Evolutionary conservation across 2,329 filamentous ascomycete species (phyloP), one percentile per base, ranked within the genome.

Genomic region (Fusarium devonianum): DNA sequence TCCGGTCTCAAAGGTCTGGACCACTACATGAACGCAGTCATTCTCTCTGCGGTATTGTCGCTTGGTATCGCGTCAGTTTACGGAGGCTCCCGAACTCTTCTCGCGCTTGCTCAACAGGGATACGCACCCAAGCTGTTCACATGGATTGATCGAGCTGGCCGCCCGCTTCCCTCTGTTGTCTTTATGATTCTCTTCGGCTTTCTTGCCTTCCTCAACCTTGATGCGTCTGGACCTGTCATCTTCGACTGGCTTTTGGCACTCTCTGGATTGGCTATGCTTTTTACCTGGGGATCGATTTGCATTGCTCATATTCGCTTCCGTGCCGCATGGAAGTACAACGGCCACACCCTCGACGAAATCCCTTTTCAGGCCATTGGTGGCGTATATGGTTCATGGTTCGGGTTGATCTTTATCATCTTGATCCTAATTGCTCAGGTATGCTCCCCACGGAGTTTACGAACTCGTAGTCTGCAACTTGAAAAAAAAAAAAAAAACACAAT

Each of bases 251-350:
- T 88, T 12, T 75, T 84, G 19, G 81, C 84, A 6, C 72, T 88
- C 7, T 86, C 84, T 2, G 85, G 82, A 52, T 75, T 88, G 7
- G 79, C 80, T 9, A 78, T 82, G 32, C 77, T 88, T 41, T 87
- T 87, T 66, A 82, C 83, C 16, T 88, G 85, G 84, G 83, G 77
- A 18, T 83, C 80, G 33, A 85, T 88, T 57, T 86, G 83, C 65
- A 67, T 85, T 13, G 47, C 56, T 0, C 85, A 88, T 61, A 85
- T 88, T 59, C 83, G 85, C 14, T 88, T 87, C 76, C 82, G 85
- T 32, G 62, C 66, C 5, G 85, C 83, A 0, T 88, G 85, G 85
- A 71, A 69, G 22, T 65, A 72, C 21, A 77, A 86, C 38, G 84
- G 84, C 14, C 83, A 80, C 60, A 78, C 76, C 2, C 67, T 86